Percentiles rank a stretch among this genome's conserved stretches.
Conservation (phyloP, 129 eudicot genomes). For the Chrysanthemum seticuspe region DNA sequence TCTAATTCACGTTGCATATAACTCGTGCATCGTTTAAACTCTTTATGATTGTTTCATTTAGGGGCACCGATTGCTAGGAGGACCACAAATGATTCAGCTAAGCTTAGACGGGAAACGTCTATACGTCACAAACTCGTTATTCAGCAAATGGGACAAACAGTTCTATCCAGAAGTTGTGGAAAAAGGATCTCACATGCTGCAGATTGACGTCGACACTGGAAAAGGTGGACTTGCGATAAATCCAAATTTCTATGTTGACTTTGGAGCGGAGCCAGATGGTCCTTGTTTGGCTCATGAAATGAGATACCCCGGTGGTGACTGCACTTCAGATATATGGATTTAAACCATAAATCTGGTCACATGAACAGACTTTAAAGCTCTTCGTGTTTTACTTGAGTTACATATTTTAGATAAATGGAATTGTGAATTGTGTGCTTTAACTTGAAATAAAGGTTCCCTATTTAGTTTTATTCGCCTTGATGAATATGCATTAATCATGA, state of each 20-base stretch:
- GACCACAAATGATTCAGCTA: slow-evolving; percentile 97
- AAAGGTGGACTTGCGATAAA: slow-evolving; percentile 82
- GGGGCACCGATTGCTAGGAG: slow-evolving; percentile 88
- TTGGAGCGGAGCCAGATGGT: slow-evolving; percentile 88
- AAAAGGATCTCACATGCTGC: slow-evolving; percentile 95
- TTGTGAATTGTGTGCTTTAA: slow-evolving; percentile 17
- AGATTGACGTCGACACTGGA: slow-evolving; percentile 74
- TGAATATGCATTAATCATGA: neutral
- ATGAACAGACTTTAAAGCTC: slow-evolving; percentile 1
- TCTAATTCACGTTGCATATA: neutral
- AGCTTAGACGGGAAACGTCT: slow-evolving; percentile 93
- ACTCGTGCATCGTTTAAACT: neutral
- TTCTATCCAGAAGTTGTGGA: slow-evolving; percentile 88
- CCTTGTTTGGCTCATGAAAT: slow-evolving; percentile 96
- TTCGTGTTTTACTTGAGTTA: slow-evolving; percentile 6
- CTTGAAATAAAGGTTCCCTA: slow-evolving; percentile 5
- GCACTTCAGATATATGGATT: slow-evolving; percentile 98
- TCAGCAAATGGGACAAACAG: slow-evolving; percentile 94
- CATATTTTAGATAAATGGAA: slow-evolving; percentile 5
- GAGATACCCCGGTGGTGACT: slow-evolving; percentile 99
- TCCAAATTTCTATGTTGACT: slow-evolving; percentile 81
- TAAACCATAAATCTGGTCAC: slow-evolving; percentile 28
- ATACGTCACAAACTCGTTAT: slow-evolving; percentile 81
- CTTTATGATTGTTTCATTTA: slow-evolving; percentile 9
- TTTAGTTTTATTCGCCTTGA: slow-evolving; percentile 1